Conservation (phyloP, 1,139 yeast species). For the Kluyveromyces marxianus region DNA sequence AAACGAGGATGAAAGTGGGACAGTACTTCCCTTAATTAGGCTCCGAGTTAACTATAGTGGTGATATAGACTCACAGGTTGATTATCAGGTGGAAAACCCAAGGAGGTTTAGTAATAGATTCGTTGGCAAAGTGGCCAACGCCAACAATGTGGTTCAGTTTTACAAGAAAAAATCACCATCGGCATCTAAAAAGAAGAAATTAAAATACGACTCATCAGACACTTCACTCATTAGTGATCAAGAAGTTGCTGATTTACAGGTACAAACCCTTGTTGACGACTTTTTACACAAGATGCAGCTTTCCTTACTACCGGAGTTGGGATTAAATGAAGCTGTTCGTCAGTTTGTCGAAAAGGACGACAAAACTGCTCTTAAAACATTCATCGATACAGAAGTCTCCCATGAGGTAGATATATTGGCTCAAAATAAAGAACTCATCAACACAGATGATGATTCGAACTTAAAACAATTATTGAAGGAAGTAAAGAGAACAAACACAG, state of each 20-base stretch:
- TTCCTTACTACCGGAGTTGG: constrained; percentile 66
- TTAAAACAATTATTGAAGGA: constrained; percentile 26
- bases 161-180: constrained; percentile 34
- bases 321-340: constrained; percentile 66
- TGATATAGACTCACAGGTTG: constrained; percentile 29
- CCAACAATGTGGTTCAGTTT: constrained; percentile 74
- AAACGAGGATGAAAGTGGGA: constrained; percentile 17
- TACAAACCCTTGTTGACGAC: constrained; percentile 54
- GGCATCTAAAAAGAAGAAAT: constrained; percentile 22
- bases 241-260: constrained; percentile 37
- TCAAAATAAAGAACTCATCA: constrained; percentile 33
- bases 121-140: constrained; percentile 86
- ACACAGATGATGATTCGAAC: constrained; percentile 31
- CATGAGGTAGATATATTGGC: constrained; percentile 54
- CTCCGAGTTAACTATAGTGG: constrained; percentile 84
- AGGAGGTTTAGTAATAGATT: constrained; percentile 82
- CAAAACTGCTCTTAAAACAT: constrained; percentile 57
- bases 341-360: constrained; percentile 78
- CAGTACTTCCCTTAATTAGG: constrained; percentile 62
- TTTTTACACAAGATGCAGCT: constrained; percentile 57
- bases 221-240: constrained; percentile 23
- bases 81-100: constrained; percentile 86
- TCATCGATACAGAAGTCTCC: constrained; percentile 59
- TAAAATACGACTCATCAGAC: constrained; percentile 16
- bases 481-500: constrained; percentile 20